Base-by-base conservation (phyloP, 345 rosid genomes). In the Cardiospermum halicacabum region DNA sequence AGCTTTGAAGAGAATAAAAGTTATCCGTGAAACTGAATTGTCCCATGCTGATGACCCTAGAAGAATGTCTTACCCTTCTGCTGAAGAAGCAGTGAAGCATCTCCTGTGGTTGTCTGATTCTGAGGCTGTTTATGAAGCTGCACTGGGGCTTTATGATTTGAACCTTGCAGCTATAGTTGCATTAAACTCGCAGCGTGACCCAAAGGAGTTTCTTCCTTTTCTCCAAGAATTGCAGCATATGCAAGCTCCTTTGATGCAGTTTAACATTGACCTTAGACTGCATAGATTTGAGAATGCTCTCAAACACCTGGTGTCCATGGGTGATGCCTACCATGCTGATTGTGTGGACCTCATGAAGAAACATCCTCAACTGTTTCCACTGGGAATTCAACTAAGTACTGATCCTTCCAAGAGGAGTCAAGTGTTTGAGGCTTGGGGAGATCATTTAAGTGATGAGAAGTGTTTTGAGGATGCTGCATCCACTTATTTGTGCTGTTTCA, bases 131-230 rank as follows among this genome's bases (percentile, higher is more conserved):
- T 94, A 81, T 78, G 90, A 89, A 79, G 88, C 99, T 73, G 96
- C 99, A 67, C 73, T 94, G 55, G 99, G 99, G 53, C 96, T 91
- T 69, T 91, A 91, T 62, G 97, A 91, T 82, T 76, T 94, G 82
- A 85, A 89, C 80, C 96, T 94, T 76, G 89, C 96, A 72, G 99
- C 99, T 73, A 89, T 94, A 50, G 99, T 94, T 78, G 97, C 99
- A 58, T 76, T 91, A 74, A 91, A 94, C 75, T 89, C 99, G 69
- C 95, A 94, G 47, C 83, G 81, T 53, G 99, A 94, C 67, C 99
- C 99, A 19, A 94, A 94, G 83, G 99, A 94, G 63, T 91, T 94
- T 80, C 90, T 91, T 75, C 99, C 99, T 66, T 91, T 81, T 75
- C 96, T 94, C 56, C 91, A 85, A 73, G 96, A 87, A 62, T 75